Percentiles rank a stretch among this genome's conserved stretches.
These are phyloP conservation scores for Abelmoschus esculentus DNA, from an alignment of 345 rosid species.

Conservation along the genomic window DNA sequence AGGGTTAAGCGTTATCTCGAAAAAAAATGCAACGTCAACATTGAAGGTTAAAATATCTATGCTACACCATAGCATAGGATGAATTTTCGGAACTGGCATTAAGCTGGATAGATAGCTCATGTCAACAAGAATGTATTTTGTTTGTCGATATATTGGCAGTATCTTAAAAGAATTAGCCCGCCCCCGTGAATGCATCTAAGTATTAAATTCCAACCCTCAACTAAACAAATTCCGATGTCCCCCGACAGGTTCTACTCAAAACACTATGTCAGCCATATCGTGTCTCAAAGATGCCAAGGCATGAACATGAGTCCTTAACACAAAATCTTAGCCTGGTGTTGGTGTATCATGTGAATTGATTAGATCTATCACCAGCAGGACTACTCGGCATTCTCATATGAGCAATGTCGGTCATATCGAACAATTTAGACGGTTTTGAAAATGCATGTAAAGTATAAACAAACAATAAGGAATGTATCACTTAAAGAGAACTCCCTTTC, in stretches of 20 bases:
- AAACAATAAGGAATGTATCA: conserved; percentile 5
- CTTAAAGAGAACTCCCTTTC: conserved; percentile 5
- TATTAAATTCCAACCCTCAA: conserved; percentile 13
- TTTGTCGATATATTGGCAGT: conserved; percentile 18
- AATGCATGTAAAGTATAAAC: neutral
- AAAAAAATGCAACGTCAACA: neutral
- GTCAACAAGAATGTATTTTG: conserved; percentile 12
- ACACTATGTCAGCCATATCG: neutral
- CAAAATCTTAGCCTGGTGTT: neutral
- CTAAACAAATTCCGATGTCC: conserved; percentile 13
- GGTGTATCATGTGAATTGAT: conserved; percentile 7
- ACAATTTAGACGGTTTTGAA: neutral
- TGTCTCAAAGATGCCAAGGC: conserved; percentile 18
- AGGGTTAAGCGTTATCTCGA: neutral
- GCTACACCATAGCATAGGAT: neutral
- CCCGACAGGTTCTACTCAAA: conserved; percentile 16
- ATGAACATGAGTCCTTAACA: conserved; percentile 12
- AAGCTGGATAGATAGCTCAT: neutral
- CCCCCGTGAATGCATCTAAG: conserved; percentile 8
- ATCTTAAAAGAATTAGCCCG: neutral
- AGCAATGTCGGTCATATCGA: neutral
- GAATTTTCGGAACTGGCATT: neutral
- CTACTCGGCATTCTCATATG: neutral
- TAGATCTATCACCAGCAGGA: conserved; percentile 5
- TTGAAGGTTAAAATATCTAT: neutral